These are phyloP conservation scores for Brassica hybrid DNA, from an alignment of 441 rosid genomes.

Conservation along the genomic window DNA sequence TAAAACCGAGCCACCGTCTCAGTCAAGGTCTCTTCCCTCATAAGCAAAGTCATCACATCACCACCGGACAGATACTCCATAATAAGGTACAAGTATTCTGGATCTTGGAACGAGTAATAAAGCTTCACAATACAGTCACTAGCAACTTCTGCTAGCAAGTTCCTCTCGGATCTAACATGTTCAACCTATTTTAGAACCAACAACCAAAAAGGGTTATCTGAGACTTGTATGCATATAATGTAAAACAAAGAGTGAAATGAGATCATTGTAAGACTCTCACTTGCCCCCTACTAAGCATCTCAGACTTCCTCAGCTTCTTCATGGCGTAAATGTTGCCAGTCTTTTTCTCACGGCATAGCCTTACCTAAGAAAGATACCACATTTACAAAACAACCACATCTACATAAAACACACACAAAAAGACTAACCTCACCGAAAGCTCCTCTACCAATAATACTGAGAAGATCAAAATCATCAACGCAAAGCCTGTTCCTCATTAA, in stretches of 20 bases:
- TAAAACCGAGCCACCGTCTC: slow-evolving; percentile 94
- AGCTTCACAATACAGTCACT: slow-evolving; percentile 93
- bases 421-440: slow-evolving; percentile 96
- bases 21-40: slow-evolving; percentile 92
- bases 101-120: slow-evolving; percentile 90
- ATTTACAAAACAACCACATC: neutral
- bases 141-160: slow-evolving; percentile 96
- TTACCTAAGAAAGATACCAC: slow-evolving; percentile 59
- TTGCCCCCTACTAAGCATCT: slow-evolving; percentile 98
- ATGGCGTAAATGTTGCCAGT: slow-evolving; percentile 90
- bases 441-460: slow-evolving; percentile 87
- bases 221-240: neutral
- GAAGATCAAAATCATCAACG: slow-evolving; percentile 88
- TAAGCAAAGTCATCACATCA: slow-evolving; percentile 94
- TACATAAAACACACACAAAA: neutral
- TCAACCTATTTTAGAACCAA: slow-evolving; percentile 62
- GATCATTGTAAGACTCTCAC: slow-evolving; percentile 51
- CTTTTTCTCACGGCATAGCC: slow-evolving; percentile 85
- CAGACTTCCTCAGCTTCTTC: slow-evolving; percentile 97
- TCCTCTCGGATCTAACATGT: slow-evolving; percentile 96
- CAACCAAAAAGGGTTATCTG: slow-evolving; percentile 13
- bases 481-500: slow-evolving; percentile 86
- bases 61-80: slow-evolving; percentile 99
- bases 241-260: neutral
- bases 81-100: slow-evolving; percentile 81